Conservation (phyloP, 2,329 filamentous ascomycete species). For the Juglanconis oblonga region DNA sequence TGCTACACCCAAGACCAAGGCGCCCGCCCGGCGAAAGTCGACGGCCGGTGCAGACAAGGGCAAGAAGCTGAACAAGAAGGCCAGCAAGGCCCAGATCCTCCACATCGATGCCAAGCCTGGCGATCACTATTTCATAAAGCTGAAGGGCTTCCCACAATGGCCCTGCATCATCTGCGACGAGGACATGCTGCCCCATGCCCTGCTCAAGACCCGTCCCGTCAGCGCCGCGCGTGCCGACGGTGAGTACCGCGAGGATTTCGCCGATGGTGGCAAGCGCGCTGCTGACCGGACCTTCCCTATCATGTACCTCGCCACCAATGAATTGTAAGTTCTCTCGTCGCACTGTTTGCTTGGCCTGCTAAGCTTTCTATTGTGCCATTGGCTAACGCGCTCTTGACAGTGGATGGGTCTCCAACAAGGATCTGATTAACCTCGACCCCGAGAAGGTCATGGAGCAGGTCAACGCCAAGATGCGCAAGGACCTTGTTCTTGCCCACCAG, state of each 20-base stretch:
- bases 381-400: conserved; percentile 43
- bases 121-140: conserved; percentile 85
- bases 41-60: conserved; percentile 61
- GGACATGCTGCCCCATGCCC: conserved; percentile 79
- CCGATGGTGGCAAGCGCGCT: conserved; percentile 81
- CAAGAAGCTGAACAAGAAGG: conserved; percentile 85
- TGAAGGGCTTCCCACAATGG: conserved; percentile 95
- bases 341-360: not conserved
- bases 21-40: conserved; percentile 70
- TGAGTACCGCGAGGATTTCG: conserved; percentile 81
- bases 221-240: conserved; percentile 80
- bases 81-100: conserved; percentile 67
- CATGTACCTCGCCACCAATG: conserved; percentile 93
- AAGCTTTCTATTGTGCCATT: conserved; percentile 6
- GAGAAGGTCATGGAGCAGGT: conserved; percentile 66
- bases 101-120: conserved; percentile 83
- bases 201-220: conserved; percentile 77
- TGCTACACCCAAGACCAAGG: conserved; percentile 39
- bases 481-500: conserved; percentile 73
- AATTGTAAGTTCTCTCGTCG: conserved; percentile 72
- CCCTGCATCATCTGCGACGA: conserved; percentile 93
- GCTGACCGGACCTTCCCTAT: conserved; percentile 86
- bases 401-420: conserved; percentile 86
- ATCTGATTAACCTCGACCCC: conserved; percentile 73
- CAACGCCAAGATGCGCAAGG: conserved; percentile 77